A percentile compares a stretch with the other conserved stretches of the same genome.
Conservation (phyloP, 805 yeast genomes). For the Candida xiaguanensis region DNA sequence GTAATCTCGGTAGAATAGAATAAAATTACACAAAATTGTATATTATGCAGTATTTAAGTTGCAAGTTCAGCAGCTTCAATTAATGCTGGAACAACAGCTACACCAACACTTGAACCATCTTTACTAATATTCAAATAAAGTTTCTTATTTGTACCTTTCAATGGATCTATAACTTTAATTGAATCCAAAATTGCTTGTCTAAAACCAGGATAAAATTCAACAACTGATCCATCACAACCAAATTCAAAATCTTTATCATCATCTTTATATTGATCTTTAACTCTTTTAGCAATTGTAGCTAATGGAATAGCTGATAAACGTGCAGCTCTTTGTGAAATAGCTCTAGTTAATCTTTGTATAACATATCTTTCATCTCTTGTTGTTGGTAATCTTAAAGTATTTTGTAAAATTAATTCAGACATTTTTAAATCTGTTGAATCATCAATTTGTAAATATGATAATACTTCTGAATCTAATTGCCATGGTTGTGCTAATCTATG, state of each 20-base stretch:
- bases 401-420: conserved; percentile 65
- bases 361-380: conserved; percentile 66
- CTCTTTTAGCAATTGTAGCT: conserved; percentile 77
- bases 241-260: conserved; percentile 71
- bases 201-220: conserved; percentile 91
- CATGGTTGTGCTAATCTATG: conserved; percentile 75
- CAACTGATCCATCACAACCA: conserved; percentile 94
- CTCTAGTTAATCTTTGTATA: conserved; percentile 69
- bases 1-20: neutral
- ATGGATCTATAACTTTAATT: conserved; percentile 62
- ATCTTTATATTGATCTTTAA: conserved; percentile 51
- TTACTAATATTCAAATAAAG: conserved; percentile 78
- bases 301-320: conserved; percentile 83
- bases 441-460: conserved; percentile 84
- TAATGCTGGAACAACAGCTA: conserved; percentile 46
- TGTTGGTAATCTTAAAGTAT: conserved; percentile 67
- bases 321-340: conserved; percentile 87
- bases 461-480: conserved; percentile 75
- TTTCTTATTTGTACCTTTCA: conserved; percentile 71
- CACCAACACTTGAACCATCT: conserved; percentile 97
- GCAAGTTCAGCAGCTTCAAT: conserved; percentile 1
- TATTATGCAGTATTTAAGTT: neutral
- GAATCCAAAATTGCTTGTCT: conserved; percentile 79
- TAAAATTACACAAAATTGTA: neutral
- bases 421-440: conserved; percentile 68